Base-by-base conservation (phyloP, 495 filamentous ascomycete species). In the Corynascus novoguineensis region DNA sequence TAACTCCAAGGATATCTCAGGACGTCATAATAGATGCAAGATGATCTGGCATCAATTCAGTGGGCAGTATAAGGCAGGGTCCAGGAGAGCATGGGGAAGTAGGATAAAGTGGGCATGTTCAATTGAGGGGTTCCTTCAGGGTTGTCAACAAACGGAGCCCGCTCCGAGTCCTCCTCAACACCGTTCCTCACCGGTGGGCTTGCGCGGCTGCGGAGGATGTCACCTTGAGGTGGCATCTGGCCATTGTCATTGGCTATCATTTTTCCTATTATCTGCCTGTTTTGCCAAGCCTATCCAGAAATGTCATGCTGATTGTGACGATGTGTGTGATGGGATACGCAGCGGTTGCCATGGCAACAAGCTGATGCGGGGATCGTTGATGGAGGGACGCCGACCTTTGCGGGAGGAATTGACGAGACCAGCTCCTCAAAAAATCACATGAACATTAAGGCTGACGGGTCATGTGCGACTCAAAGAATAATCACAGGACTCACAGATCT, bases 111-210 rank as follows among this genome's bases (percentile, higher is more conserved):
- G 32, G 54, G 44, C 4, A 12, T 35, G 25, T 10, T 15, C 10
- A 28, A 31, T 3, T 34, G 52, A 55, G 52, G 52, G 52, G 52
- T 45, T 7, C 25, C 1, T 19, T 14, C 12, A 9, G 52, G 52
- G 21, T 46, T 46, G 52, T 57, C 54, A 57, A 57, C 54, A 57
- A 57, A 57, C 53, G 14, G 15, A 12, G 7, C 29, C 37, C 37
- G 19, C 12, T 14, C 14, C 48, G 32, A n/a, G n/a, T 21, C 3
- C 28, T 4, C 28, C 10, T 11, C 21, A 21, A 27, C 46, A 49
- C 46, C 25, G 31, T 14, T 34, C 10, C 34, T 44, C n/a, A 15
- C 9, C 28, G 22, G 17, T 17, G 37, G 27, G 9, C 28, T 19
- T 35, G 9, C 15, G 21, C 24, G 14, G 34, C 12, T 28, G 34